A percentile compares a stretch with the other conserved stretches of the same genome.
These are phyloP conservation scores for Zychaea mexicana DNA, from an alignment of 371 early-diverging fungal genomes.

Conservation along the genomic window DNA sequence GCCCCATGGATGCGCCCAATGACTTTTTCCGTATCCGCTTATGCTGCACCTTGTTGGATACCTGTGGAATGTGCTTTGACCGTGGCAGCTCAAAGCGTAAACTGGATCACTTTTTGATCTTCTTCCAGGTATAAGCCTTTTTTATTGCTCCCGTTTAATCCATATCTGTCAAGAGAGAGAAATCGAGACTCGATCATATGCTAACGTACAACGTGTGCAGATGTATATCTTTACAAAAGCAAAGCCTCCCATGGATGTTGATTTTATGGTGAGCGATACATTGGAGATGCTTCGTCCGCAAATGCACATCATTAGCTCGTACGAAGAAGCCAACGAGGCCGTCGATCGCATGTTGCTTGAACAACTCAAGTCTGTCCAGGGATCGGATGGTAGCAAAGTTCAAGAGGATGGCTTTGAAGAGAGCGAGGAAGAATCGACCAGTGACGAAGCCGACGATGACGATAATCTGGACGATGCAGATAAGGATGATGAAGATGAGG, in stretches of 20 bases:
- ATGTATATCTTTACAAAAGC: conserved; percentile 88
- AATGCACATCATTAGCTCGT: conserved; percentile 55
- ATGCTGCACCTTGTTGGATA: conserved; percentile 83
- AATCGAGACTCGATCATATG: no score
- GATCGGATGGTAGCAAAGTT: conserved; percentile 34
- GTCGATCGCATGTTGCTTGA: conserved; percentile 61
- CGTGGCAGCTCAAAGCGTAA: conserved; percentile 66
- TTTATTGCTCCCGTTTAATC: no score
- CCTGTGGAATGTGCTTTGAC: conserved; percentile 88
- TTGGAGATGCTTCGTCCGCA: conserved; percentile 80
- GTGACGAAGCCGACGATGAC: conserved; percentile 55
- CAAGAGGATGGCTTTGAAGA: conserved; percentile 49
- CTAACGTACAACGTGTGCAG: conserved; percentile 28
- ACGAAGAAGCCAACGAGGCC: conserved; percentile 81
- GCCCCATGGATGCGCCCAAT: conserved; percentile 78
- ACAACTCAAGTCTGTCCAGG: conserved; percentile 54
- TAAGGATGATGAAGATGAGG: conserved; percentile 41
- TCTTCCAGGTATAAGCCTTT: conserved; percentile 84
- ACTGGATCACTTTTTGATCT: conserved; percentile 73
- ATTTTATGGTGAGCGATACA: conserved; percentile 84
- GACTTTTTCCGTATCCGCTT: conserved; percentile 96
- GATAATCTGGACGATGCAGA: conserved; percentile 45
- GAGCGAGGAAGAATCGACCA: conserved; percentile 37
- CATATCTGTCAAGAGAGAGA: no score
- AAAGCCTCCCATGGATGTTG: conserved; percentile 85